phyloP scores from a whole-genome alignment of 2,329 filamentous ascomycete species.

The Cucurbitaria berberidis region DNA sequence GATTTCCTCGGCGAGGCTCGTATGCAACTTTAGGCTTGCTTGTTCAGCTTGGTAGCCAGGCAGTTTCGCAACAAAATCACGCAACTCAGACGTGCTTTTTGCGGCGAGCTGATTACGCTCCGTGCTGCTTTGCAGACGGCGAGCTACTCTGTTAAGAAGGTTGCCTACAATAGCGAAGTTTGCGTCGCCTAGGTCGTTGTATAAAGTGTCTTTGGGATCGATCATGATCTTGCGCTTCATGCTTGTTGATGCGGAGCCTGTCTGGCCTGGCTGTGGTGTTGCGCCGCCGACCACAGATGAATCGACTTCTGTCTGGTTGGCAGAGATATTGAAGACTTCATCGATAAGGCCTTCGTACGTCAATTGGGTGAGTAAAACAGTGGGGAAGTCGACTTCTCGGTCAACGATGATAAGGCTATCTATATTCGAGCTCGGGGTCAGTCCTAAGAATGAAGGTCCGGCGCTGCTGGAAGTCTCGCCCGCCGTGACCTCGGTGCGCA shows the following conservation, averaged over 20 bases:
- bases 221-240: conserved; percentile 86
- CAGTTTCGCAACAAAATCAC: conserved; percentile 92
- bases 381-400: conserved; percentile 92
- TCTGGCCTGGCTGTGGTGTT: conserved; percentile 63
- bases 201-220: conserved; percentile 88
- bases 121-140: conserved; percentile 84
- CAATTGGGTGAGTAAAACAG: conserved; percentile 87
- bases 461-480: conserved; percentile 71
- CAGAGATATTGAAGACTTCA: conserved; percentile 87
- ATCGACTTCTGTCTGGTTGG: conserved; percentile 93
- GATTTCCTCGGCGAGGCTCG: conserved; percentile 90
- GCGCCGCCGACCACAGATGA: conserved; percentile 84
- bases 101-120: conserved; percentile 80
- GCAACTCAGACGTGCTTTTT: conserved; percentile 87
- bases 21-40: conserved; percentile 89
- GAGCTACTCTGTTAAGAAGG: conserved; percentile 86
- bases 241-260: conserved; percentile 54
- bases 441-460: conserved; percentile 63
- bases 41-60: conserved; percentile 93
- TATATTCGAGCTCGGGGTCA: conserved; percentile 83
- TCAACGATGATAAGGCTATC: conserved; percentile 96
- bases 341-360: conserved; percentile 97
- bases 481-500: conserved; percentile 86
- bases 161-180: conserved; percentile 96
- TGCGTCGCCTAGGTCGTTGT: conserved; percentile 82